phyloP scores from a whole-genome alignment of 768 basidiomycete species.

The Russula brevipes region DNA sequence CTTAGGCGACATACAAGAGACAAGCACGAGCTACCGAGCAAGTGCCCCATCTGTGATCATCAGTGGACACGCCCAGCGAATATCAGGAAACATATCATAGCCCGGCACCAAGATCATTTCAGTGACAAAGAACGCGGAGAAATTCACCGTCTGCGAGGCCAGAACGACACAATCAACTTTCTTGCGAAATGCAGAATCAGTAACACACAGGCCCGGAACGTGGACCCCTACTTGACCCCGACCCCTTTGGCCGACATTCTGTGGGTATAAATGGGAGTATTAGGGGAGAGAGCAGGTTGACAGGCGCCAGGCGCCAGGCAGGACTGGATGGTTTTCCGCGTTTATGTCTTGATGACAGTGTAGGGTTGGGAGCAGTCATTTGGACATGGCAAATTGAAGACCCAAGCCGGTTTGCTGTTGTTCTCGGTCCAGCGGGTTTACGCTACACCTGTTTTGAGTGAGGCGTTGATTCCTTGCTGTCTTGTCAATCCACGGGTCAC shows the following conservation, averaged over 20 bases:
- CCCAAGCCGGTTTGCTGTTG: background rate
- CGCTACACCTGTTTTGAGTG: too few relatives aligned
- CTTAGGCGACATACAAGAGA: background rate
- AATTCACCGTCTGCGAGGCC: background rate
- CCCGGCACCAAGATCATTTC: background rate
- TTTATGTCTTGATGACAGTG: background rate
- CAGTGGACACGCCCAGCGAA: conserved; percentile 6
- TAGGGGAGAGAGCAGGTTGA: background rate
- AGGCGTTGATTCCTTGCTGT: too few relatives aligned
- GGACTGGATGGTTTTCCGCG: background rate
- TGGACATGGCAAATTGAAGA: too few relatives aligned
- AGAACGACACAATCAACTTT: background rate
- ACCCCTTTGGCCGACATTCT: too few relatives aligned
- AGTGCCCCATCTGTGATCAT: background rate
- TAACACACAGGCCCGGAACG: too few relatives aligned
- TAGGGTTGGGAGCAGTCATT: background rate
- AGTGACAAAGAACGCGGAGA: background rate
- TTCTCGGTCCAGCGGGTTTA: too few relatives aligned
- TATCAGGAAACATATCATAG: background rate
- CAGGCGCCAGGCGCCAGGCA: too few relatives aligned
- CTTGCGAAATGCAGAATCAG: background rate
- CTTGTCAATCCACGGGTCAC: too few relatives aligned
- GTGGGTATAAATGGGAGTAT: too few relatives aligned
- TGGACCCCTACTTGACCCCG: too few relatives aligned
- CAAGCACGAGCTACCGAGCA: background rate